A percentile compares a stretch with the other conserved stretches of the same genome.
Conservation (phyloP, 257 asterid species). For the Verbascum thapsus region DNA sequence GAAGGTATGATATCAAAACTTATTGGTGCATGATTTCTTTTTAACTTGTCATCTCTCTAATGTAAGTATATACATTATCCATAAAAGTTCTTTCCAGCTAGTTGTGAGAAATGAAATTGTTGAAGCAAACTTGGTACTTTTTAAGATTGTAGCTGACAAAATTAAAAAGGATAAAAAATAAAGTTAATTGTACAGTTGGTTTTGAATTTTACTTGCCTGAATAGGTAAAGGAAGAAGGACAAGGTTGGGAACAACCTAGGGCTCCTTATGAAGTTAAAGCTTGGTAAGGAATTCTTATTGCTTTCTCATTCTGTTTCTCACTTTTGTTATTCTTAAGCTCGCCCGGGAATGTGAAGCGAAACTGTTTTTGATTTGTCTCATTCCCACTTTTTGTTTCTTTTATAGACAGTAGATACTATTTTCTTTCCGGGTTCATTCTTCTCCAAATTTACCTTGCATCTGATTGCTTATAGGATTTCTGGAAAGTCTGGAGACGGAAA, state of each 20-base stretch:
- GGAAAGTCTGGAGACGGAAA: constrained; percentile 82
- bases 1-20: constrained; percentile 51
- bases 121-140: no score
- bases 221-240: constrained; percentile 85
- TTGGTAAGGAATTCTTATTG: constrained; percentile 52
- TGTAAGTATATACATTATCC: not conserved
- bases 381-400: constrained; percentile 13
- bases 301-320: constrained; percentile 22
- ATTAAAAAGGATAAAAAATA: not conserved
- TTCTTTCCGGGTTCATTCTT: not conserved
- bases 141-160: not conserved
- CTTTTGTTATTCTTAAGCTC: constrained; percentile 23
- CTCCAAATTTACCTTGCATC: constrained; percentile 5
- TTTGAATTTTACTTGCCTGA: constrained; percentile 34
- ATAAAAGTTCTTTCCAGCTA: not conserved
- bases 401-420: not conserved
- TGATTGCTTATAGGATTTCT: constrained; percentile 62
- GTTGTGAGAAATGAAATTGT: no score
- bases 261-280: constrained; percentile 92
- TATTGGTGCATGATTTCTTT: constrained; percentile 15
- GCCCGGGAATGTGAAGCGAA: constrained; percentile 3
- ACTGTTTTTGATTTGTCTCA: not conserved
- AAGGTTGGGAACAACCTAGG: constrained; percentile 98
- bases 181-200: constrained; percentile 9
- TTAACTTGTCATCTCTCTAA: not conserved